phyloP scores from a whole-genome alignment of 2,329 filamentous ascomycete species.

The Diplocarpon rosae region DNA sequence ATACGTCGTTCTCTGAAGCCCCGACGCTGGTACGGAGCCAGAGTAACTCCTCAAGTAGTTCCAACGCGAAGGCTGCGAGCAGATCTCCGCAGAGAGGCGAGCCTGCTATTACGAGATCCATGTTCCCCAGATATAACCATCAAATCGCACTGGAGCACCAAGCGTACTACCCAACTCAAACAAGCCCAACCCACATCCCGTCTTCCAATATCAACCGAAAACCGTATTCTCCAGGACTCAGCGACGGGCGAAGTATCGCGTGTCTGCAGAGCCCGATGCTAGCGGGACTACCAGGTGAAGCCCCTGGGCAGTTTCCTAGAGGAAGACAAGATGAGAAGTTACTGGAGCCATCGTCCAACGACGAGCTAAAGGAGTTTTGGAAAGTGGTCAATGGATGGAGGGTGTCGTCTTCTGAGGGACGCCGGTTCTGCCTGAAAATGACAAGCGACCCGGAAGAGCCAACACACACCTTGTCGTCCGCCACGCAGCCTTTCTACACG shows the following conservation, averaged over 20 bases:
- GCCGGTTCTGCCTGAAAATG: constrained; percentile 48
- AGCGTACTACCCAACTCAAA: constrained; percentile 57
- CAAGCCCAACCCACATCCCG: constrained; percentile 52
- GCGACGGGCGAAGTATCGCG: constrained; percentile 18
- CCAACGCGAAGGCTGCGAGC: constrained; percentile 38
- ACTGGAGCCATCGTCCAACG: constrained; percentile 31
- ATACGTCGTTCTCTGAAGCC: constrained; percentile 41
- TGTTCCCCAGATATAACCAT: constrained; percentile 67
- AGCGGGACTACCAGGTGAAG: constrained; percentile 9
- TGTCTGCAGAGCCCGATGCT: constrained; percentile 23
- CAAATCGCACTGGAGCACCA: constrained; percentile 55
- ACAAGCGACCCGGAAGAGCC: constrained; percentile 47
- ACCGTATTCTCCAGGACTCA: constrained; percentile 38
- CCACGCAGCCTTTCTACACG: constrained; percentile 54
- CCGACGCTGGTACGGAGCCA: constrained; percentile 38
- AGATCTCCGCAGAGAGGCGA: constrained; percentile 23
- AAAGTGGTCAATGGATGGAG: constrained; percentile 60
- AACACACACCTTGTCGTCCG: constrained; percentile 54
- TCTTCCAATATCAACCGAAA: constrained; percentile 54
- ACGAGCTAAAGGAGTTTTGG: constrained; percentile 56
- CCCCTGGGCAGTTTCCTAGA: constrained; percentile 21
- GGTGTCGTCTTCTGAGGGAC: constrained; percentile 46
- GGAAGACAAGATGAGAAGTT: constrained; percentile 22
- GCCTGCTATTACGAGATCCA: constrained; percentile 47
- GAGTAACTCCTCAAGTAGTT: constrained; percentile 41